phyloP scores from a whole-genome alignment of 352 stramenopile species.

The Globisporangium mamillatum region DNA sequence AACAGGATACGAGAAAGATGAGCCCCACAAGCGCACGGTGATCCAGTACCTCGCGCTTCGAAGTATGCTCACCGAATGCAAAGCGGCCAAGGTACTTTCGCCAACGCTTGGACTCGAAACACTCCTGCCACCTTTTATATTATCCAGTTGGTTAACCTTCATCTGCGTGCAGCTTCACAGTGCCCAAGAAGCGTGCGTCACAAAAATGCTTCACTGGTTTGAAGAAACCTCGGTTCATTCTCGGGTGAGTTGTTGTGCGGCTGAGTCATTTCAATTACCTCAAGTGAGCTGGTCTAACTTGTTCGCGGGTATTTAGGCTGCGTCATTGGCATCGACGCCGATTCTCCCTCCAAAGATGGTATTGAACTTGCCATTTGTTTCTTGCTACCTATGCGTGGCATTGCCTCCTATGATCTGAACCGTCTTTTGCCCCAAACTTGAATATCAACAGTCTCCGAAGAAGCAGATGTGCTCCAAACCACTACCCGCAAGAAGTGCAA shows the following conservation, averaged over 20 bases:
- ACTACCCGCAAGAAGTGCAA: slow-evolving; percentile 23
- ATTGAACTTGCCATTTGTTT: not conserved
- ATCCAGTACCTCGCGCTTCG: slow-evolving; percentile 54
- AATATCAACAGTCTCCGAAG: slow-evolving; percentile 38
- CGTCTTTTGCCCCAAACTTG: not conserved
- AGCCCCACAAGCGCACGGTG: slow-evolving; percentile 44
- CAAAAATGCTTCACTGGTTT: slow-evolving; percentile 60
- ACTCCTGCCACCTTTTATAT: not conserved
- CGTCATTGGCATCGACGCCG: slow-evolving; percentile 30
- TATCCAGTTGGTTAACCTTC: not conserved
- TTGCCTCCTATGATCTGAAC: not conserved
- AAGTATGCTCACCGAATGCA: slow-evolving; percentile 54
- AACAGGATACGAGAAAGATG: slow-evolving; percentile 52
- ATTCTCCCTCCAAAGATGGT: slow-evolving; percentile 63
- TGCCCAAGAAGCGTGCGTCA: slow-evolving; percentile 42
- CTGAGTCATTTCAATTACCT: no score
- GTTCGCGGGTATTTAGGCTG: slow-evolving; percentile 13
- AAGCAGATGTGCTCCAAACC: slow-evolving; percentile 16
- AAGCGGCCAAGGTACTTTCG: slow-evolving; percentile 38
- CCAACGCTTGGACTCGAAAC: not conserved
- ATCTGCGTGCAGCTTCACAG: slow-evolving; percentile 32
- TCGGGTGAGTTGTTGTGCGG: slow-evolving; percentile 16
- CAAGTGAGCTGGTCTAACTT: not conserved
- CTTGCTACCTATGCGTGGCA: not conserved
- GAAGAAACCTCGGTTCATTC: slow-evolving; percentile 30